Conservation (phyloP, 257 asterid species). For the Petunia secreta region DNA sequence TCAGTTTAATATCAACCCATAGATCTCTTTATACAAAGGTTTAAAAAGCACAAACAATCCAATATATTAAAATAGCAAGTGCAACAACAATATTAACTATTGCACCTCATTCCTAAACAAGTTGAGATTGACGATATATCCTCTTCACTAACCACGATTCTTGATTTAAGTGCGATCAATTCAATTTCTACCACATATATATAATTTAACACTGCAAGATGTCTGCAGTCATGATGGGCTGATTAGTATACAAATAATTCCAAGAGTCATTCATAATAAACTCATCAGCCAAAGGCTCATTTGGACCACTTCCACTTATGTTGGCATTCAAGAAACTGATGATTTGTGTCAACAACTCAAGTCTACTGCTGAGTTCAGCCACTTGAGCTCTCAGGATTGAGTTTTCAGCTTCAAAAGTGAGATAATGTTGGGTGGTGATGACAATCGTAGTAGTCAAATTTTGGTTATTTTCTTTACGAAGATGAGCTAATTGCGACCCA, state of each 20-base stretch:
- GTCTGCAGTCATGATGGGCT: constrained; percentile 60
- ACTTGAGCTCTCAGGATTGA: constrained; percentile 70
- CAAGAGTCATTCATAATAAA: constrained; percentile 44
- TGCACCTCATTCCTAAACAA: too few species aligned
- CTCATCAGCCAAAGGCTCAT: constrained; percentile 36
- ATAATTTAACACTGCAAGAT: constrained; percentile 34
- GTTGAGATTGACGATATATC: too few species aligned
- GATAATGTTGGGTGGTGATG: constrained; percentile 48
- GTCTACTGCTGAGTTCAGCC: constrained; percentile 67
- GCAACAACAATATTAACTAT: too few species aligned
- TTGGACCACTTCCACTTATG: constrained; percentile 8
- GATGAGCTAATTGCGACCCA: constrained; percentile 56
- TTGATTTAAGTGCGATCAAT: too few species aligned
- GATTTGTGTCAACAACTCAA: constrained; percentile 65
- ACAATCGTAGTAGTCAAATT: constrained; percentile 49
- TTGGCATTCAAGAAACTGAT: constrained; percentile 36
- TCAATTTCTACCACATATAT: too few species aligned
- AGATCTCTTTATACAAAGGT: too few species aligned
- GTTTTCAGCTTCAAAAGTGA: constrained; percentile 72
- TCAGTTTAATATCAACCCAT: not conserved
- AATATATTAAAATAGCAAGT: too few species aligned
- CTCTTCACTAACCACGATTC: too few species aligned
- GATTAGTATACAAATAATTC: constrained; percentile 51
- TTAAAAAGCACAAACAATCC: too few species aligned
- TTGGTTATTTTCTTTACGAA: constrained; percentile 62